Conservation (phyloP, 2,329 filamentous ascomycete genomes). For the Lasiodiplodia citricola region DNA sequence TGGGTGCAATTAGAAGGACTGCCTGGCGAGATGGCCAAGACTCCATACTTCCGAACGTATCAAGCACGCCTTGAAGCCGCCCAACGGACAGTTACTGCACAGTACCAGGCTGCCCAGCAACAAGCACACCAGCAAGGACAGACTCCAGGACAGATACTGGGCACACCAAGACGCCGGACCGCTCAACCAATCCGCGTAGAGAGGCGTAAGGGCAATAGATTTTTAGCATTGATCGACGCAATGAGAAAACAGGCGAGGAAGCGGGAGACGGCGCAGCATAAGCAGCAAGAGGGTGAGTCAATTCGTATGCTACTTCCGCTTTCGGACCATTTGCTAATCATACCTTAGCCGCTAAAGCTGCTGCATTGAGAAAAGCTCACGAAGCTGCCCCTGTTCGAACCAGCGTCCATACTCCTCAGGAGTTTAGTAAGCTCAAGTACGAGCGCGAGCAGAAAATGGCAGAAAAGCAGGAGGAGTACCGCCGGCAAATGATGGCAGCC, state of each 20-base stretch:
- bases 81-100: constrained; percentile 62
- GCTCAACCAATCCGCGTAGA: constrained; percentile 82
- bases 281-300: constrained; percentile 75
- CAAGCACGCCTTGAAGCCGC: constrained; percentile 67
- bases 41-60: constrained; percentile 87
- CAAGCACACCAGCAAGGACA: constrained; percentile 61
- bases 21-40: constrained; percentile 92
- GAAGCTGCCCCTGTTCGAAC: constrained; percentile 67
- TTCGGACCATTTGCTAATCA: constrained; percentile 23
- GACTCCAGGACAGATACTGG: constrained; percentile 56
- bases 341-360: constrained; percentile 58
- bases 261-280: constrained; percentile 81
- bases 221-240: constrained; percentile 86
- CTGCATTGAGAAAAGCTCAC: constrained; percentile 80
- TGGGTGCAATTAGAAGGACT: constrained; percentile 93
- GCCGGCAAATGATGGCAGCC: constrained; percentile 65
- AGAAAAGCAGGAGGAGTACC: constrained; percentile 63
- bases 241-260: constrained; percentile 97
- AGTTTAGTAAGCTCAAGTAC: constrained; percentile 88
- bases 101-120: constrained; percentile 61
- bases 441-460: constrained; percentile 77
- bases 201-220: constrained; percentile 81
- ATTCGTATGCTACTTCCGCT: not conserved
- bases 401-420: constrained; percentile 76
- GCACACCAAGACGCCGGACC: constrained; percentile 68